These are phyloP conservation scores for Agrocybe pediades DNA, from an alignment of 768 basidiomycete species.

Conservation along the genomic window DNA sequence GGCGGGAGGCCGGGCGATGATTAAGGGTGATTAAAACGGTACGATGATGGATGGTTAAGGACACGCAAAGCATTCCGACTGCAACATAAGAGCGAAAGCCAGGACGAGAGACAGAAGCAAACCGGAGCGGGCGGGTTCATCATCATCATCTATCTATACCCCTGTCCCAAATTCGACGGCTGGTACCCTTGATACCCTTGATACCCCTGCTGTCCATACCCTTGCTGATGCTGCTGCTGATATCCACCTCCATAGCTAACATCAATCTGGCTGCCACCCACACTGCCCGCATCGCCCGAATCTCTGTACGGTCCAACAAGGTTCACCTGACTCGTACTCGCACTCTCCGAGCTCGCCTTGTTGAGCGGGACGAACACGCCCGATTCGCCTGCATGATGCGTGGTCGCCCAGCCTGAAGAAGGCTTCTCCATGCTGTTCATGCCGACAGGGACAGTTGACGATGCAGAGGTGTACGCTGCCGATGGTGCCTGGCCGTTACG, in stretches of 20 bases:
- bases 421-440: conserved; percentile 1
- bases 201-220: too few relatives aligned
- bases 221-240: too few relatives aligned
- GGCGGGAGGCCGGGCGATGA: too few relatives aligned
- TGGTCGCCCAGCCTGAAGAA: conserved; percentile 4
- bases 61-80: not conserved
- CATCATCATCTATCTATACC: not conserved
- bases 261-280: conserved; percentile 47
- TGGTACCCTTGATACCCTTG: not conserved
- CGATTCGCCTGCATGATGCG: conserved; percentile 38
- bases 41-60: too few relatives aligned
- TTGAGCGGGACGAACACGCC: conserved; percentile 65
- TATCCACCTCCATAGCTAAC: too few relatives aligned
- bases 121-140: not conserved
- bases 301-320: not conserved
- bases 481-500: conserved; percentile 25
- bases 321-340: not conserved
- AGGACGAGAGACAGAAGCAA: not conserved
- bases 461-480: conserved; percentile 11
- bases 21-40: too few relatives aligned
- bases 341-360: conserved; percentile 1
- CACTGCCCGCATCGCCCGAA: not conserved
- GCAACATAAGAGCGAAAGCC: not conserved
- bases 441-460: not conserved
- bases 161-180: not conserved